These are phyloP conservation scores for Calocybe indica DNA, from an alignment of 768 basidiomycete genomes.

Conservation along the genomic window DNA sequence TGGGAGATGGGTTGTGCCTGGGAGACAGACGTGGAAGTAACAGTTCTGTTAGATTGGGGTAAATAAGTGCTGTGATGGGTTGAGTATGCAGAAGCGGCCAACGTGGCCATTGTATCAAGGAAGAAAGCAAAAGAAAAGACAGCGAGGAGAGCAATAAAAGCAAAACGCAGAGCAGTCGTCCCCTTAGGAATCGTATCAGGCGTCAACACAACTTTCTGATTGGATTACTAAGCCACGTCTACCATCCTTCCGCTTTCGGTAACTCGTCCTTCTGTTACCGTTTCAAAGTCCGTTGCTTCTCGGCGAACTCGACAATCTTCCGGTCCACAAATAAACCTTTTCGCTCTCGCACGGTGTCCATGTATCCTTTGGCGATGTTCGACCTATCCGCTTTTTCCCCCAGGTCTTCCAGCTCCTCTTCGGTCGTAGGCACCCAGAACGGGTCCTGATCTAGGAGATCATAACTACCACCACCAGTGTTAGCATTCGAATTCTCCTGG, in stretches of 20 bases:
- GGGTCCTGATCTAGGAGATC: constrained; percentile 92
- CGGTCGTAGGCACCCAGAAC: constrained; percentile 97
- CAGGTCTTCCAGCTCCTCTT: constrained; percentile 93
- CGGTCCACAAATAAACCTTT: constrained; percentile 96
- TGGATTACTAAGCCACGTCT: not conserved
- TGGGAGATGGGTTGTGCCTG: constrained; percentile 10
- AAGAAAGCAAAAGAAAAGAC: constrained; percentile 6
- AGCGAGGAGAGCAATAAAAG: constrained; percentile 6
- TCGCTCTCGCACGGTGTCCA: constrained; percentile 84
- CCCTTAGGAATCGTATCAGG: not conserved
- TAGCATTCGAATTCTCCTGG: not conserved
- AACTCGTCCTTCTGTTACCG: constrained; percentile 27
- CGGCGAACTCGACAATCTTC: constrained; percentile 93
- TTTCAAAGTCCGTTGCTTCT: constrained; percentile 91
- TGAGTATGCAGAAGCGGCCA: constrained; percentile 24
- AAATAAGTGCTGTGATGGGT: constrained; percentile 15
- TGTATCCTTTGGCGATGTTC: constrained; percentile 91
- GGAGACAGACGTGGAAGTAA: constrained; percentile 7
- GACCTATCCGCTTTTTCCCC: constrained; percentile 92
- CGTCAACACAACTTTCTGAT: not conserved
- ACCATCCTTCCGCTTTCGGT: not conserved
- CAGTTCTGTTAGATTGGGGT: constrained; percentile 13
- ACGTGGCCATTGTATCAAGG: constrained; percentile 20
- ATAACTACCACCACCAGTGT: constrained; percentile 47
- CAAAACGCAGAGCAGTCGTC: constrained; percentile 8